A percentile compares a stretch with the other conserved stretches of the same genome.
Conservation (phyloP, 306 rosid genomes). For the Malus asiatica region DNA sequence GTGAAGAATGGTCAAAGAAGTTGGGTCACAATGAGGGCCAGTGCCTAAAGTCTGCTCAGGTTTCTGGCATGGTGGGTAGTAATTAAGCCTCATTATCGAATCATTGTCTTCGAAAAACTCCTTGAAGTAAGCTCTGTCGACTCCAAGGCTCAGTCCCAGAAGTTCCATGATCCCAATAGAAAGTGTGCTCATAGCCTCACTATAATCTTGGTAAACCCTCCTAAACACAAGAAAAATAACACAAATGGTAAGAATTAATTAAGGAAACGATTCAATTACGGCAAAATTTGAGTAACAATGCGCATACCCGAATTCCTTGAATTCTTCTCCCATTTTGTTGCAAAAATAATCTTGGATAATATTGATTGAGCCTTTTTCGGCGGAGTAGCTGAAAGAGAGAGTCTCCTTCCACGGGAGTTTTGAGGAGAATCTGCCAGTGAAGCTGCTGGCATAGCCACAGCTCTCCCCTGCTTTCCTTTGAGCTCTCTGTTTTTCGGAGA, state of each 20-base stretch:
- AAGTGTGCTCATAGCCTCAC: conserved; percentile 83
- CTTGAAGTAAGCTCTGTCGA: conserved; percentile 42
- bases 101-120: conserved; percentile 68
- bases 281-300: not conserved
- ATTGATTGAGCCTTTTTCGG: conserved; percentile 20
- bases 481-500: conserved; percentile 67
- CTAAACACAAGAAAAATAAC: conserved; percentile 17
- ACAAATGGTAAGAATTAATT: not conserved
- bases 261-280: not conserved
- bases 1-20: conserved; percentile 88
- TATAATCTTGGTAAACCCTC: conserved; percentile 63
- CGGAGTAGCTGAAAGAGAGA: conserved; percentile 56
- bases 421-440: conserved; percentile 77
- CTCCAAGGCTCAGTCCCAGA: conserved; percentile 81
- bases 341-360: conserved; percentile 45
- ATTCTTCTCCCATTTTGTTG: conserved; percentile 49
- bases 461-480: conserved; percentile 74
- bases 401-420: conserved; percentile 98
- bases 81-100: conserved; percentile 90
- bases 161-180: conserved; percentile 93
- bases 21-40: conserved; percentile 97
- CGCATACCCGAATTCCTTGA: conserved; percentile 54
- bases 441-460: conserved; percentile 96
- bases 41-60: conserved; percentile 85
- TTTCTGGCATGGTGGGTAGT: conserved; percentile 87